Evolutionary conservation across 441 rosid species (phyloP).

Genomic region (Jatropha podagrica): DNA sequence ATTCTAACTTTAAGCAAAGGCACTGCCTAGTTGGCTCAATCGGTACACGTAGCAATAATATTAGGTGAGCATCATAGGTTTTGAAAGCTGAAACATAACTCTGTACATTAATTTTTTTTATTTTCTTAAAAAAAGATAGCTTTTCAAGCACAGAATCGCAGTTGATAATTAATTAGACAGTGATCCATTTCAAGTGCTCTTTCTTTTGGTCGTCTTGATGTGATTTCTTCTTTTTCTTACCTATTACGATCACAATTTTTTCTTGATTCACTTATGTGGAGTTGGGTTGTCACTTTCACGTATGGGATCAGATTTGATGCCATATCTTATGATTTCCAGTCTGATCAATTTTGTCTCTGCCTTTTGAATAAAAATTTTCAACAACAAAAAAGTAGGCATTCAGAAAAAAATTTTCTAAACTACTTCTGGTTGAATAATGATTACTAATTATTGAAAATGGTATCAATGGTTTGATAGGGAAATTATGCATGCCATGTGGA

Average conservation of each 20-base stretch:
- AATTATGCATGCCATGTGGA: constrained; percentile 98
- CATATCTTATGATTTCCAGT: not conserved
- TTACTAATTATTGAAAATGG: not conserved
- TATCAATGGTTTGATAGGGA: constrained; percentile 43
- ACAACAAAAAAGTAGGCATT: no score
- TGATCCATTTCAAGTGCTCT: not conserved
- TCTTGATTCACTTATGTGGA: not conserved
- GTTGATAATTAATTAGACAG: not conserved
- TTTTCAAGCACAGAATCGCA: not conserved
- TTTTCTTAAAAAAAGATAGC: not conserved
- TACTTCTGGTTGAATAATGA: not conserved
- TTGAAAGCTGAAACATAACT: no score
- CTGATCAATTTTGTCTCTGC: not conserved
- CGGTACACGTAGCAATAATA: not conserved
- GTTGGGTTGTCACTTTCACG: constrained; percentile 11
- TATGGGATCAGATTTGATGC: not conserved
- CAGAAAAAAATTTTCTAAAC: not conserved
- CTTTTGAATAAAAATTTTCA: not conserved
- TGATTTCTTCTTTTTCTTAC: not conserved
- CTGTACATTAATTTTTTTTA: no score
- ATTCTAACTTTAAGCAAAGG: not conserved
- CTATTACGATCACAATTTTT: not conserved
- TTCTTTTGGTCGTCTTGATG: not conserved
- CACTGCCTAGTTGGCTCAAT: not conserved
- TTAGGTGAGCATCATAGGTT: not conserved